phyloP scores from a whole-genome alignment of 225 moss, liverwort and hornwort species.

The Sphagnum tenellum region DNA sequence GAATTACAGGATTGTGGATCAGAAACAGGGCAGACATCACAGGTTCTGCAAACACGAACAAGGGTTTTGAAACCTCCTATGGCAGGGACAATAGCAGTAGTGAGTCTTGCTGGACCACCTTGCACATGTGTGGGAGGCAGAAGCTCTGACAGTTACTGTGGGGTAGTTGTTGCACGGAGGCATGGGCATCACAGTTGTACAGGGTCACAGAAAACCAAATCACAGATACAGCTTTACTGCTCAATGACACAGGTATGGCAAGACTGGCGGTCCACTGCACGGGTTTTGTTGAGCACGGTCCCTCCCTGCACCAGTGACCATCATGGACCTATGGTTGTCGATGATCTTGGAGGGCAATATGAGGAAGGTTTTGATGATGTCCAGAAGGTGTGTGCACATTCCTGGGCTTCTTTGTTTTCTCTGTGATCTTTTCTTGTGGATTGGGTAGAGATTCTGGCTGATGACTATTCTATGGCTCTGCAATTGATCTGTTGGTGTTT shows the following conservation, averaged over 20 bases:
- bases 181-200: constrained; percentile 12
- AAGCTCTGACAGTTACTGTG: constrained; percentile 15
- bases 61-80: constrained; percentile 10
- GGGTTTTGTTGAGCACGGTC: constrained; percentile 29
- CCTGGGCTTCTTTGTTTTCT: neutral
- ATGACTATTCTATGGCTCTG: neutral
- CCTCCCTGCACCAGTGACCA: constrained; percentile 40
- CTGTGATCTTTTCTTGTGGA: neutral
- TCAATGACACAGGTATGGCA: constrained; percentile 68
- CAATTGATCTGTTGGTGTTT: neutral
- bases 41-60: too few species aligned
- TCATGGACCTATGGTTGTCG: constrained; percentile 60
- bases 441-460: neutral
- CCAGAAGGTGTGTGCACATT: constrained; percentile 39
- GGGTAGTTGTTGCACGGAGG: constrained; percentile 15
- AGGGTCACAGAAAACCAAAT: constrained; percentile 13
- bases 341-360: constrained; percentile 80
- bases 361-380: constrained; percentile 89
- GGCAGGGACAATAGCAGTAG: constrained; percentile 19
- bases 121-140: constrained; percentile 13
- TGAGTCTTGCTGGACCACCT: constrained; percentile 16
- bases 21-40: too few species aligned
- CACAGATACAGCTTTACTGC: constrained; percentile 44
- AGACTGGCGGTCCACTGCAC: constrained; percentile 49
- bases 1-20: too few species aligned